Evolutionary conservation across 768 basidiomycete species (phyloP).

Genomic region (Tricholomella constricta): DNA sequence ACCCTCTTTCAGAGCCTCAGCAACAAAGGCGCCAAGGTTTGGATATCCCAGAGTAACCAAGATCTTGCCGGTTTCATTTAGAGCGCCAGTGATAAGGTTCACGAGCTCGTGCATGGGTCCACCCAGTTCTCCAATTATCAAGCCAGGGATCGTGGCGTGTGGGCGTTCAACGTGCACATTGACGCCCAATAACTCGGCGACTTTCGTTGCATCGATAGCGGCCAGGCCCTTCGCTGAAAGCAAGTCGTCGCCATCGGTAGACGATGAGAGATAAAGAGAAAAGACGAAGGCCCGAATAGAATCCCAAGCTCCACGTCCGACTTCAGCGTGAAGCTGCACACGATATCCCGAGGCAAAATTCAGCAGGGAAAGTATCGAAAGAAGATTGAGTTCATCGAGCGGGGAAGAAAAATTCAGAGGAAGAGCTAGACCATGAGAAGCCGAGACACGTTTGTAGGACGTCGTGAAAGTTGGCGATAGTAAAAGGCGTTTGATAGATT

Average conservation of each 20-base stretch:
- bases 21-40: slow-evolving; percentile 74
- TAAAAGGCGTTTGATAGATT: slow-evolving; percentile 62
- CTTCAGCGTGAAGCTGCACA: slow-evolving; percentile 65
- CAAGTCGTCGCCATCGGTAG: slow-evolving; percentile 54
- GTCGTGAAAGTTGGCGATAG: slow-evolving; percentile 62
- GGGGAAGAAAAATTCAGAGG: slow-evolving; percentile 79
- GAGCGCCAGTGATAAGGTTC: slow-evolving; percentile 57
- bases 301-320: slow-evolving; percentile 83
- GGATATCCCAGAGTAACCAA: slow-evolving; percentile 62
- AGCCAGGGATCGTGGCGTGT: slow-evolving; percentile 68
- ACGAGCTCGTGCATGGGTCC: slow-evolving; percentile 77
- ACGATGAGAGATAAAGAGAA: slow-evolving; percentile 68
- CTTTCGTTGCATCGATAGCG: slow-evolving; percentile 48
- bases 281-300: slow-evolving; percentile 76
- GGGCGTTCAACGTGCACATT: slow-evolving; percentile 67
- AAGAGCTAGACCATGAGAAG: slow-evolving; percentile 68
- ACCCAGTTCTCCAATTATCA: slow-evolving; percentile 74
- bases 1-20: slow-evolving; percentile 64
- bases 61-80: slow-evolving; percentile 74
- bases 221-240: slow-evolving; percentile 71
- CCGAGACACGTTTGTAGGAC: slow-evolving; percentile 63
- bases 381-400: slow-evolving; percentile 76
- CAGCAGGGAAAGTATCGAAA: slow-evolving; percentile 76
- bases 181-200: slow-evolving; percentile 76
- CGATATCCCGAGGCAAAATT: slow-evolving; percentile 88